Base-by-base conservation (phyloP, 2,329 filamentous ascomycete species). In the Exophiala xenobiotica region DNA sequence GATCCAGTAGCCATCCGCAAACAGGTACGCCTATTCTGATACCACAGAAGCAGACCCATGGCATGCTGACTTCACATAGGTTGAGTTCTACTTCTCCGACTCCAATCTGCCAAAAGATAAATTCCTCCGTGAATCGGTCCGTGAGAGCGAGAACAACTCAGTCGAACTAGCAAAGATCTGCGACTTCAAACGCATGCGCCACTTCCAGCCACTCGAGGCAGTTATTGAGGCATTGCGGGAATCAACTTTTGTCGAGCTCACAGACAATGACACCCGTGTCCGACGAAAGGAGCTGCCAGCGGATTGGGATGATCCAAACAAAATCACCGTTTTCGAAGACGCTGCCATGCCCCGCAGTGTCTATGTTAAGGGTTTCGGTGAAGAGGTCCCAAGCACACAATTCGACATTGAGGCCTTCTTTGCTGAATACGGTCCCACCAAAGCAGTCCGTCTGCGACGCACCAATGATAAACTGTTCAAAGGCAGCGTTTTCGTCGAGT, bases 331-430 rank as follows among this genome's bases (percentile, higher is more conserved):
- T 22, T 77, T 80, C 60, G 81, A 83, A 64, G 78, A 83, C 68
- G 81, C 83, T 70, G 77, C 81, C 50, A 85, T 91, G 70, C 78
- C 81, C 53, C 79, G 85, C 52, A 92, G 85, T 64, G 81, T 95
- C 66, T 99, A 99, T 70, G 90, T 82, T 63, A 99, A 97, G 78
- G 92, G 91, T 43, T 99, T 99, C 64, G 90, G 90, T 38, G 81
- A 87, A 38, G 91, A 96, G 72, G 78, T 80, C n/a, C 78, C 86
- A 8, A 85, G 82, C 55, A 92, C 90, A 22, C 93, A 97, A 71
- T 90, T 96, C 68, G 90, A 96, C 58, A 86, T 99, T 51, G 93
- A 99, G 75, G 84, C 84, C 55, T 96, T 95, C 77, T 96, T 97
- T 69, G 78, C 84, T 49, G 80, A 85, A 52, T 91, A 84, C 68